Evolutionary conservation across 2,329 filamentous ascomycete genomes (phyloP), one percentile per base, ranked within the genome.

Genomic region (Gaeumannomyces sp.): DNA sequence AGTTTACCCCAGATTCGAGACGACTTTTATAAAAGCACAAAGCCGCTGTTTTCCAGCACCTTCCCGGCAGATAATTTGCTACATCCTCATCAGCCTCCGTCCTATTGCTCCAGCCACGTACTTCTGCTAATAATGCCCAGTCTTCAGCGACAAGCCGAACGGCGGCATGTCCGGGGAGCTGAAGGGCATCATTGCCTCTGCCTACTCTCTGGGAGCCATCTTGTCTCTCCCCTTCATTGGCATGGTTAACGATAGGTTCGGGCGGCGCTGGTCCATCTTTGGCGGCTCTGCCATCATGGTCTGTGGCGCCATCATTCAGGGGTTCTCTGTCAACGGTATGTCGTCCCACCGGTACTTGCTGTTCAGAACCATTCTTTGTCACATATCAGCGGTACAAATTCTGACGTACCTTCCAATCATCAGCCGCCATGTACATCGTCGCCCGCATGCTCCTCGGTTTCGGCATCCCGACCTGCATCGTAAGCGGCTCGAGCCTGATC

Each of bases 401-500:
- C 31, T 31, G 31, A 31, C 31, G 31, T 5, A 5, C 7, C 10
- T 11, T 2, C 31, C 31, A 11, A 33, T 2, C 8, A 33, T 10
- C 31, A 66, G 65, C 64, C 2, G 81, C 73, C 35, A 87, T 87
- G 84, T 88, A 86, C 69, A 82, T 87, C 67, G 74, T 86, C 25
- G 79, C 85, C 19, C 82, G 85, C 65, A 79, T 85, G 66, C 75
- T 88, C 29, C 80, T 88, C 22, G 85, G 85, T n/a, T 81, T 83
- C 28, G 85, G 85, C 25, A 84, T 87, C 59, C 81, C 83, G 0
- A 85, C 83, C 68, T 82, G 80, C 65, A 87, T 87, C 67, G 82
- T 86, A 38, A 81, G 83, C 2, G 85, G 82, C 4, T 83, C 84
- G 1, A 79, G 81, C 45, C 74, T 87, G 61, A 83, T 88, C 31